Base-by-base conservation (phyloP, 805 yeast genomes). In the Nakazawaea molendinolei region DNA sequence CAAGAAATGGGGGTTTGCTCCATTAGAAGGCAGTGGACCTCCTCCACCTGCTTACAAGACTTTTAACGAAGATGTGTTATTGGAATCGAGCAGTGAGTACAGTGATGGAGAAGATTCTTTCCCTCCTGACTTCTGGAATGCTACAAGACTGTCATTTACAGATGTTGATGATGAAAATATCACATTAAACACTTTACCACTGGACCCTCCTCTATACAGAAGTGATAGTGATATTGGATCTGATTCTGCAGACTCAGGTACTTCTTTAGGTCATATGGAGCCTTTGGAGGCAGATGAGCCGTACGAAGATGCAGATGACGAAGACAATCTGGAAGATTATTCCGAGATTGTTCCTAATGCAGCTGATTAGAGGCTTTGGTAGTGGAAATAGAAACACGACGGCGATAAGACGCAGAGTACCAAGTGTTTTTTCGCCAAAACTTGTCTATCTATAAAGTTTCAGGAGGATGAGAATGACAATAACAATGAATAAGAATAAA, bases 1-100 rank as follows among this genome's bases (percentile, higher is more conserved):
- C 25, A 87, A 87, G 54, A 86, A 84, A 54, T 87, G 96, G 96
- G 95, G 95, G 5, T 80, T 82, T 49, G 95, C 95, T n/a, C 90
- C 92, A 3, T 68, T 81, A 26, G 84, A 80, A 46, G 98, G 97
- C 1, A 73, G 70, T 33, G 81, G 87, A 40, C 81, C 94, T 3
- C 95, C 97, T 5, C 95, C 97, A 3, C 98, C 98, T 1, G 80
- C 92, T 8, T 90, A 90, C 58, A 84, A 85, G 33, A 75, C 79
- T 39, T 87, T 79, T 49, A 76, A 74, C 30, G 78, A 78, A 31
- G 95, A 89, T 53, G 76, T 87, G 4, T 57, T 90, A 36, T 60
- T 90, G 20, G 95, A 83, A 49, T 59, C 79, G 32, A 52, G 58
- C 25, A 51, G 58, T 32, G 68, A 75, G 17, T 79, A 71, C 48